Percentiles rank a stretch among this genome's conserved stretches.
phyloP scores from a whole-genome alignment of 805 yeast species.

The Yamadazyma laniorum region DNA sequence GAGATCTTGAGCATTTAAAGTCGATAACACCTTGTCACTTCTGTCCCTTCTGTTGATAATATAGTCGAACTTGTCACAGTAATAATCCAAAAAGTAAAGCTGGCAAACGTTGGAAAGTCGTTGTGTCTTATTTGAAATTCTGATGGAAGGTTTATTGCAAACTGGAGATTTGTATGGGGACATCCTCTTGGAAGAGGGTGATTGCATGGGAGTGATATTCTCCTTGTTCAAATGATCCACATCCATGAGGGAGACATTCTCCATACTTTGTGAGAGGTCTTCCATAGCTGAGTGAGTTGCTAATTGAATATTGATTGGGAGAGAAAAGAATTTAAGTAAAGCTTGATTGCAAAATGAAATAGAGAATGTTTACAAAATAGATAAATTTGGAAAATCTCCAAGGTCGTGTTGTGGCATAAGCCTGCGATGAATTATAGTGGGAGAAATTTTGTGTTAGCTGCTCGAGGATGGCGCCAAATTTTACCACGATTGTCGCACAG shows the following conservation, averaged over 20 bases:
- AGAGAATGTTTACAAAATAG: constrained; percentile 5
- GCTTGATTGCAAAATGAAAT: constrained; percentile 7
- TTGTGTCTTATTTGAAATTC: constrained; percentile 68
- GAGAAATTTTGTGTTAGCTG: no score
- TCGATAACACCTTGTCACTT: constrained; percentile 62
- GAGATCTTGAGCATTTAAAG: constrained; percentile 48
- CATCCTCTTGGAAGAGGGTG: constrained; percentile 13
- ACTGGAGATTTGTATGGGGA: constrained; percentile 31
- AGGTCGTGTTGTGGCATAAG: no score
- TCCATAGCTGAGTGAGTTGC: constrained; percentile 23
- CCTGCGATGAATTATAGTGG: no score
- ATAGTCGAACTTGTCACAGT: constrained; percentile 94
- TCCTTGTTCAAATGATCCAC: constrained; percentile 39
- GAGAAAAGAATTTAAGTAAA: constrained; percentile 3
- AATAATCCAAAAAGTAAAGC: constrained; percentile 89
- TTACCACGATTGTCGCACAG: no score
- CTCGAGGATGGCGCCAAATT: no score
- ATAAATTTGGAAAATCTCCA: constrained; percentile 1
- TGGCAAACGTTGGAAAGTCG: constrained; percentile 89
- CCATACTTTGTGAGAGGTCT: constrained; percentile 42
- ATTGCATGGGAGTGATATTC: constrained; percentile 31
- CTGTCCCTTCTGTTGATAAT: constrained; percentile 84
- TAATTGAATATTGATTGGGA: background rate
- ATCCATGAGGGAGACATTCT: constrained; percentile 45
- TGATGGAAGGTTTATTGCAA: constrained; percentile 15